phyloP scores from a whole-genome alignment of 164 flowering plant genomes.

The Taxillus chinensis region DNA sequence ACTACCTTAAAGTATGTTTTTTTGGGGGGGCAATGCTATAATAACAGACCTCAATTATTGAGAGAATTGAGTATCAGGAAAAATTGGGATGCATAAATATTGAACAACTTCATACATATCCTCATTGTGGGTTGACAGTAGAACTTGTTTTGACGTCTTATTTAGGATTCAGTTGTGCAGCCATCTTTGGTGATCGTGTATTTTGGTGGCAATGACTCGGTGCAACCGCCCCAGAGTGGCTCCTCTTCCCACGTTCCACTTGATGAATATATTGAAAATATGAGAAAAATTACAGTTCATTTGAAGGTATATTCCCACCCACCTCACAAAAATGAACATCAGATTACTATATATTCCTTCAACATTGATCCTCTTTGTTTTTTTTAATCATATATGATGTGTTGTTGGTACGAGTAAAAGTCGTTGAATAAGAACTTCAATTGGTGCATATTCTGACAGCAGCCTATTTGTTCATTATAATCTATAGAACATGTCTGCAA shows the following conservation, averaged over 20 bases:
- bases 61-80: too few species aligned
- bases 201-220: constrained; percentile 97
- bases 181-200: constrained; percentile 81
- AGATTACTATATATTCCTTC: neutral
- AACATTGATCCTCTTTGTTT: neutral
- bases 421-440: neutral
- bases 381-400: too few species aligned
- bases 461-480: constrained; percentile 10
- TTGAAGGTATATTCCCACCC: constrained; percentile 44
- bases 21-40: too few species aligned
- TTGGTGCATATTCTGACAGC: constrained; percentile 7
- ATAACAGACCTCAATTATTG: too few species aligned
- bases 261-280: constrained; percentile 65
- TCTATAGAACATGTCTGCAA: constrained; percentile 68
- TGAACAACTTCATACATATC: too few species aligned
- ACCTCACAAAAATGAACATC: neutral
- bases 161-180: constrained; percentile 66
- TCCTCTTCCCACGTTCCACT: constrained; percentile 96
- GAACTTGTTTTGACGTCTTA: too few species aligned
- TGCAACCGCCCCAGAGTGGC: constrained; percentile 82
- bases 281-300: constrained; percentile 65
- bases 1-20: too few species aligned
- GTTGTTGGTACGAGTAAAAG: too few species aligned
- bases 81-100: too few species aligned
- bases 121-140: too few species aligned